Base-by-base conservation (phyloP, 306 rosid genomes). In the Cyamopsis tetragonoloba region DNA sequence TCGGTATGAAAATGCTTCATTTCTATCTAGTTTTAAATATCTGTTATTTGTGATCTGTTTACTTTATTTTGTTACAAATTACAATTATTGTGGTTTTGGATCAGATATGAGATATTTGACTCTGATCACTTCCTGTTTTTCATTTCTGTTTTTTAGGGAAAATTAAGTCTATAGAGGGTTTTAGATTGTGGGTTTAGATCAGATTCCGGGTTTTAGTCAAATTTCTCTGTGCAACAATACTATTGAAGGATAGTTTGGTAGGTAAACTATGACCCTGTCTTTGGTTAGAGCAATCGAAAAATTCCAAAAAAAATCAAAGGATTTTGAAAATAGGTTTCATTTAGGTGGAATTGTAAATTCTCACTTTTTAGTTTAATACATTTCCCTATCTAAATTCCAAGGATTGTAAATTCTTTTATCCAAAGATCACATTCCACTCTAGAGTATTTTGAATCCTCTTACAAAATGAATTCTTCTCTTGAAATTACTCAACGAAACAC, bases 1-100 rank as follows among this genome's bases (percentile, higher is more conserved):
- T 78, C 89, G 96, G 98, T 93, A 84, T 27, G 93, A 35, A 18
- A 10, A 42, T 71, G 51, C 53, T 57, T 67, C 55, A 22, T 62
- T 27, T 1, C 2, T 60, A 42, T 51, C 15, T 34, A 3, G 6
- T 56, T 79, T 13, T 12, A 5, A 47, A 3, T 31, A 5, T 9
- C 43, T 13, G 46, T 41, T 75, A 24, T 0, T 62, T 38, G 13
- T 27, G 65, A 17, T 71, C 5, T 19, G 38, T 55, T 60, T 18
- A 6, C 60, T 64, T 68, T 66, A 13, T 66, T 48, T 43, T 30
- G 12, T 22, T 35, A 46, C 34, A 27, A 19, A 14, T 22, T 35
- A 46, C 34, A 27, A 19, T 26, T 69, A 5, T 62, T 70, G 4
- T 20, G 37, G 8, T 6, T 43, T 55, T 48, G 44, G 55, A 51